phyloP scores from a whole-genome alignment of 495 filamentous ascomycete genomes.

The Melanomma pulvis-pyrius region DNA sequence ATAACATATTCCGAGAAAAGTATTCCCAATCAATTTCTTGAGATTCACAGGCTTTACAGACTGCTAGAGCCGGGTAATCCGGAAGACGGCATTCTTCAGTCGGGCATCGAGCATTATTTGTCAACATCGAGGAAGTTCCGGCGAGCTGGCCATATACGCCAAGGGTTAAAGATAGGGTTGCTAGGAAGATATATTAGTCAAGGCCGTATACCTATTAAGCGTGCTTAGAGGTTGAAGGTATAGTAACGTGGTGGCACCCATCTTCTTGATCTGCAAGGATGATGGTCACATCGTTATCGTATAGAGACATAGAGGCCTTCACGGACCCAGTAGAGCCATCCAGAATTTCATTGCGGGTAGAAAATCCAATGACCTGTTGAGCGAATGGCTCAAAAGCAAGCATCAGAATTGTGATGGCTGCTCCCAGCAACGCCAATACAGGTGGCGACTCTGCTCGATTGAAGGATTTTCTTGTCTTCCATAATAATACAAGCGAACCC shows the following conservation, averaged over 20 bases:
- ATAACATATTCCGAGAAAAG: too few relatives aligned
- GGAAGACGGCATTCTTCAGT: background rate
- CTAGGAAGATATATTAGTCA: too few relatives aligned
- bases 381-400: slow-evolving; percentile 7
- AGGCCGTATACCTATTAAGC: too few relatives aligned
- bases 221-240: too few relatives aligned
- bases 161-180: too few relatives aligned
- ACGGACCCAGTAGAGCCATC: background rate
- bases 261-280: too few relatives aligned
- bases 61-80: background rate
- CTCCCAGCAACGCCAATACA: background rate
- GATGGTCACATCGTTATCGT: too few relatives aligned
- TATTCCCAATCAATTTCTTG: too few relatives aligned
- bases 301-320: too few relatives aligned
- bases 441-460: background rate
- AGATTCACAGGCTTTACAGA: background rate
- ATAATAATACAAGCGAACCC: slow-evolving; percentile 8
- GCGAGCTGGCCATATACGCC: too few relatives aligned
- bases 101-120: background rate
- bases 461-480: slow-evolving; percentile 2
- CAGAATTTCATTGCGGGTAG: too few relatives aligned
- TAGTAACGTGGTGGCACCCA: too few relatives aligned
- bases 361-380: slow-evolving; percentile 3
- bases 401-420: background rate
- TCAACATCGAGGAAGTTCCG: background rate